These are phyloP conservation scores for Dillenia turbinata DNA, from an alignment of 164 flowering plant genomes.

Conservation along the genomic window DNA sequence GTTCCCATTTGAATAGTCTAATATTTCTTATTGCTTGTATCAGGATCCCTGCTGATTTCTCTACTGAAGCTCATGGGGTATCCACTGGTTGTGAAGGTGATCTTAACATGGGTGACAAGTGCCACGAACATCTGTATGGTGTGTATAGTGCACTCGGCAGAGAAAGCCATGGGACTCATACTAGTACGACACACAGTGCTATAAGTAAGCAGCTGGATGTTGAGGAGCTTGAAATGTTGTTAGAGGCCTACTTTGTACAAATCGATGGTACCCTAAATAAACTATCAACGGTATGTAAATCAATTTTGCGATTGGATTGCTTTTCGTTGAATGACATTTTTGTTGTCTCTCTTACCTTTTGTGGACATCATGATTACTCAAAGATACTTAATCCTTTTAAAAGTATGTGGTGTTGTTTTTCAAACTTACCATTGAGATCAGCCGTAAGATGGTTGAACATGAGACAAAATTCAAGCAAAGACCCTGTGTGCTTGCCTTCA, in stretches of 20 bases:
- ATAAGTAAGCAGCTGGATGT: conserved; percentile 74
- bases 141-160: conserved; percentile 29
- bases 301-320: background rate
- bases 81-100: conserved; percentile 35
- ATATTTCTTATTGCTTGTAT: background rate
- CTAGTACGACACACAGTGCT: conserved; percentile 63
- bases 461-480: no score
- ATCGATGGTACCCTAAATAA: conserved; percentile 90
- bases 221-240: conserved; percentile 94
- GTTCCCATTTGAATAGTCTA: background rate
- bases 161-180: conserved; percentile 60
- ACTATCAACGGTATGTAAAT: conserved; percentile 63
- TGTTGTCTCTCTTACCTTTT: background rate
- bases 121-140: conserved; percentile 34
- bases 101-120: conserved; percentile 24
- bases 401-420: background rate
- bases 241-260: conserved; percentile 97
- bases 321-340: background rate
- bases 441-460: no score
- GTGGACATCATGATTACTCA: no score
- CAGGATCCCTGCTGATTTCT: conserved; percentile 49
- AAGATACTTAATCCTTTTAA: no score
- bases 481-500: no score
- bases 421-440: no score
- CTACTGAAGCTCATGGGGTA: conserved; percentile 35